These are phyloP conservation scores for Pascua sp. DNA, from an alignment of 1,284 basidiomycete species.

Conservation along the genomic window DNA sequence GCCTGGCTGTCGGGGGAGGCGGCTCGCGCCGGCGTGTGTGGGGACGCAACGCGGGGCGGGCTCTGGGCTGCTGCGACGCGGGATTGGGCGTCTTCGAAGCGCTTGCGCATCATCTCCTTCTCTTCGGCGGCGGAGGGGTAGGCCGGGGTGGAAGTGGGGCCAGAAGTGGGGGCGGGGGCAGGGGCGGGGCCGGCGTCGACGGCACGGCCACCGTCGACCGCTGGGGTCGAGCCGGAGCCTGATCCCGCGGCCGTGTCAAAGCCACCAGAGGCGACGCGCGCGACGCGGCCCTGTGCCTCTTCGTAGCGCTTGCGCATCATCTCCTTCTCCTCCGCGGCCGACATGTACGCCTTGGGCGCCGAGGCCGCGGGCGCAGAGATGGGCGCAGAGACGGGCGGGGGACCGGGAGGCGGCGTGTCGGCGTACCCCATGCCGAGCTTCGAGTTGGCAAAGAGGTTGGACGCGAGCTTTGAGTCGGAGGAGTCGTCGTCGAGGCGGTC, in stretches of 20 bases:
- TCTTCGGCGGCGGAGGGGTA: slow-evolving; percentile 23
- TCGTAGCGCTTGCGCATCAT: slow-evolving; percentile 32
- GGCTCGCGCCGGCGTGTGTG: not conserved
- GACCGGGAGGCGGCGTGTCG: not conserved
- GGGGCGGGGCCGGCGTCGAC: not conserved
- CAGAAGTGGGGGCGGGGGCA: no score
- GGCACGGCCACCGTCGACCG: not conserved
- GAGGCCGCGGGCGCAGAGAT: not conserved
- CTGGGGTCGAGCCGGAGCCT: not conserved
- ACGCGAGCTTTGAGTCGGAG: no score
- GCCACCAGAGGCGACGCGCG: not conserved
- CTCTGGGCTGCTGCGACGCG: not conserved
- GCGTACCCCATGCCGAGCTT: not conserved
- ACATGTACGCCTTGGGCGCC: slow-evolving; percentile 4
- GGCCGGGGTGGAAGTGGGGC: not conserved
- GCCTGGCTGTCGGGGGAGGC: not conserved
- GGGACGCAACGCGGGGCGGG: no score
- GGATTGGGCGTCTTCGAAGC: slow-evolving; percentile 23
- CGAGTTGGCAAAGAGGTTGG: no score
- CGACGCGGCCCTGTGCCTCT: slow-evolving; percentile 19
- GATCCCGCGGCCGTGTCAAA: not conserved
- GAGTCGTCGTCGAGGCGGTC: no score
- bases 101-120: slow-evolving; percentile 23
- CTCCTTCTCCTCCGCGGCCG: slow-evolving; percentile 36
- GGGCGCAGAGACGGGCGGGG: not conserved